Evolutionary conservation across 2,329 filamentous ascomycete species (phyloP), one percentile per base, ranked within the genome.

Genomic region (Xylariaceae sp.): DNA sequence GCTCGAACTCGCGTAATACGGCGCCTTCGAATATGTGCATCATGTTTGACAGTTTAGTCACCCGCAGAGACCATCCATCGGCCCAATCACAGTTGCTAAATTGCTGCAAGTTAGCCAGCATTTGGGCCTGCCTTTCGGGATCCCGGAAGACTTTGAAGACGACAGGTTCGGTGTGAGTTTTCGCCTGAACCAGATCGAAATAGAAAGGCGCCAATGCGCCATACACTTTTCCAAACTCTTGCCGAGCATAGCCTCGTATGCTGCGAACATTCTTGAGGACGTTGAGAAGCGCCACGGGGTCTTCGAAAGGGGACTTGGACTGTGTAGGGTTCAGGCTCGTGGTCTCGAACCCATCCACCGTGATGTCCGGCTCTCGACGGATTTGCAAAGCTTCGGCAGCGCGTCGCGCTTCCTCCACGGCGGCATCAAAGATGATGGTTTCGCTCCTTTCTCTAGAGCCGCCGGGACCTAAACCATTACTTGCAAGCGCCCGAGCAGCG

Each of bases 171-270:
- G 89, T 84, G 76, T 89, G 90, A 63, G 79, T 90, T 75, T 80
- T 85, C 2, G 88, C 86, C 62, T 79, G 81, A 42, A 83, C 85
- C 48, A 97, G 82, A 72, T 99, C 91, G 64, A 85, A 84, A 75
- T 97, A 99, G 67, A 95, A 93, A 0, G 92, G 92, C 9, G 87
- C 89, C 66, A 99, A 75, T 3, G 90, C 89, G n/a, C 87, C 88
- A 73, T 97, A 95, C 11, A 97, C 81, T 72, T 88, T 95, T 13
- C 89, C 93, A 71, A 92, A 99, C 73, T 97, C 92, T 67, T 94
- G 86, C 62, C 92, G 84, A 50, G 94, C 94, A 67, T 87, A 84
- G 3, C 93, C 94, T 48, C 94, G 82, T 54, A 95, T 84, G 52
- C 93, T 97, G 68, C 82, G 85, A 34, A 87, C 87, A 35, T 82